phyloP scores from a whole-genome alignment of 225 moss, liverwort and hornwort species.

The Takakia lepidozioides region DNA sequence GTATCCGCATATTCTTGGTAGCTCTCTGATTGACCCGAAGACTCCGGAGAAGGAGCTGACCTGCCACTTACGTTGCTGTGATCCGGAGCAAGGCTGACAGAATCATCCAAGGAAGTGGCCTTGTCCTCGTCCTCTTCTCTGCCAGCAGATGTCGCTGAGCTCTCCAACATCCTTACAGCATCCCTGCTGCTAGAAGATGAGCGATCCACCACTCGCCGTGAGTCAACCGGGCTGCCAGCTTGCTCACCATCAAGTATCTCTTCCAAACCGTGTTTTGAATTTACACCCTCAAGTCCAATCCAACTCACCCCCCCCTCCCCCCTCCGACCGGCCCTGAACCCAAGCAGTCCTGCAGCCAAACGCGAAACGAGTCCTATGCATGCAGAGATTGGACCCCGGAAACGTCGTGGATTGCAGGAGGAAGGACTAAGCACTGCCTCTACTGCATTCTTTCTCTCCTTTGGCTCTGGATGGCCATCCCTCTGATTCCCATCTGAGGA shows the following conservation, averaged over 20 bases:
- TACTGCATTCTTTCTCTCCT: too few species aligned
- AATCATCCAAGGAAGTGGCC: conserved; percentile 19
- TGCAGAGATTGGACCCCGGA: conserved; percentile 55
- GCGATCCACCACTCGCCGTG: conserved; percentile 45
- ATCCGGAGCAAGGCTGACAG: conserved; percentile 8
- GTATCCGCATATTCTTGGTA: too few species aligned
- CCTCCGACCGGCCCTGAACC: conserved; percentile 35
- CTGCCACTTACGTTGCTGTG: conserved; percentile 15
- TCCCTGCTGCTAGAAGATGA: conserved; percentile 11
- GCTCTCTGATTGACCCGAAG: too few species aligned
- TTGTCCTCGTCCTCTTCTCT: conserved; percentile 19
- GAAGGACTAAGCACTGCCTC: too few species aligned
- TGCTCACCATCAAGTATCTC: conserved; percentile 55
- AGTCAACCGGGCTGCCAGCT: conserved; percentile 35
- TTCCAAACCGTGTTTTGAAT: conserved; percentile 55
- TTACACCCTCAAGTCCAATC: conserved; percentile 29
- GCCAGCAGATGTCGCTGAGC: conserved; percentile 9
- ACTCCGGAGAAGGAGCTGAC: conserved; percentile 9
- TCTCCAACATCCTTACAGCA: conserved; percentile 7
- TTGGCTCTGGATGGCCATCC: too few species aligned
- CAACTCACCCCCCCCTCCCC: conserved; percentile 14
- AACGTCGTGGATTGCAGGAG: conserved; percentile 20
- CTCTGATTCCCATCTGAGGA: too few species aligned
- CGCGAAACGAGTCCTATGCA: conserved; percentile 75
- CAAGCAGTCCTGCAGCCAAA: conserved; percentile 74